Percentiles rank a stretch among this genome's conserved stretches.
These are phyloP conservation scores for Clavispora vitiphila DNA, from an alignment of 805 yeast genomes.

Conservation along the genomic window DNA sequence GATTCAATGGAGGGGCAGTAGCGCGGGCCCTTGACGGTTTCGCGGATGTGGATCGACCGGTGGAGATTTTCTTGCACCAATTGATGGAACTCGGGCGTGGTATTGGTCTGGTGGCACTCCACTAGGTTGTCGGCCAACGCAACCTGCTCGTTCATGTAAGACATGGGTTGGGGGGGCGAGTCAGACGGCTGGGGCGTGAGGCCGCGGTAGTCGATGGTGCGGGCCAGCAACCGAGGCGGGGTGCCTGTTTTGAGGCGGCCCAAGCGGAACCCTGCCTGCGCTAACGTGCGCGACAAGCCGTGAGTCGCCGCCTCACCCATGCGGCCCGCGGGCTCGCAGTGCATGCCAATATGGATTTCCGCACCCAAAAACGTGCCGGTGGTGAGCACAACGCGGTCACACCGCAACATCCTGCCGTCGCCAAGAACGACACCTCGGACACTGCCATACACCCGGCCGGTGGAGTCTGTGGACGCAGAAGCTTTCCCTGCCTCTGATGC, in stretches of 20 bases:
- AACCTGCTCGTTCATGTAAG: constrained; percentile 70
- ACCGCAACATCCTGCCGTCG: constrained; percentile 55
- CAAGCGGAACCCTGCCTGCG: constrained; percentile 70
- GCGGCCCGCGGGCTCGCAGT: constrained; percentile 82
- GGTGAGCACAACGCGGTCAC: constrained; percentile 75
- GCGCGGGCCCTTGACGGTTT: constrained; percentile 93
- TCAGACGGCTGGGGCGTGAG: constrained; percentile 76
- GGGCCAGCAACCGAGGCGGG: constrained; percentile 79
- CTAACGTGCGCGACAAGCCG: constrained; percentile 78
- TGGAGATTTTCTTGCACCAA: constrained; percentile 66
- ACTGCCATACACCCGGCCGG: constrained; percentile 39
- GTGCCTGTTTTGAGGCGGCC: constrained; percentile 97
- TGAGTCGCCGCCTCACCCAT: constrained; percentile 89
- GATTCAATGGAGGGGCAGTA: constrained; percentile 97
- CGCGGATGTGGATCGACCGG: constrained; percentile 84
- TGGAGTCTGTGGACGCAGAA: constrained; percentile 23
- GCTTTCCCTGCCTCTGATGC: too few species aligned
- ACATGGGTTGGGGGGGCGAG: constrained; percentile 83
- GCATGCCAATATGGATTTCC: constrained; percentile 87
- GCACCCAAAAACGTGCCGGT: constrained; percentile 96
- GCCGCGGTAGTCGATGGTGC: constrained; percentile 63
- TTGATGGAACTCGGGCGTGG: constrained; percentile 72
- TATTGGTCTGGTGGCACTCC: constrained; percentile 70
- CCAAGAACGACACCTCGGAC: constrained; percentile 71
- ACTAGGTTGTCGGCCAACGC: constrained; percentile 53